phyloP scores from a whole-genome alignment of 768 basidiomycete genomes.

The Clathrus columnatus region DNA sequence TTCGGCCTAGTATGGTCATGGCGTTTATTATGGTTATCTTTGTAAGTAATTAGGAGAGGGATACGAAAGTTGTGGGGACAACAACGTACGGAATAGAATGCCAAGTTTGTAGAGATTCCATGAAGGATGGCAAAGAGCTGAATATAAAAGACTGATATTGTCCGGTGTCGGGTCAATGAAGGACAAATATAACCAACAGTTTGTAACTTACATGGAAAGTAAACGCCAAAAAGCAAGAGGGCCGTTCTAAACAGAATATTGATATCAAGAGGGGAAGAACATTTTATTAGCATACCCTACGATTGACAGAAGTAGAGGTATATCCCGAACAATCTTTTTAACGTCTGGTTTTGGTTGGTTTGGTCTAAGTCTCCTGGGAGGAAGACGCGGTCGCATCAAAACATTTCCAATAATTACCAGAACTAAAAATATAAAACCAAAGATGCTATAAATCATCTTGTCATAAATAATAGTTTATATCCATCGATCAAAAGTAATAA shows the following conservation, averaged over 20 bases:
- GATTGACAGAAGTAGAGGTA: not conserved
- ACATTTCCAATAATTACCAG: conserved; percentile 17
- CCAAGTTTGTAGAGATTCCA: conserved; percentile 2
- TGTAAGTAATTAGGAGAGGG: too few species aligned
- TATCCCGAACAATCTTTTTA: conserved; percentile 2
- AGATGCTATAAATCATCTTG: too few species aligned
- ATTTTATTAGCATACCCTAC: conserved; percentile 8
- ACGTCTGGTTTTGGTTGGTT: not conserved
- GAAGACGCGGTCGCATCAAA: conserved; percentile 15
- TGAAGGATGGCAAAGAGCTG: conserved; percentile 10
- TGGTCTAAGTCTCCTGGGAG: not conserved
- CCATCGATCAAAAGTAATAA: not conserved
- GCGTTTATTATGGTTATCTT: too few species aligned
- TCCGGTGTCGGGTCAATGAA: not conserved
- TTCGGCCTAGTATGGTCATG: too few species aligned
- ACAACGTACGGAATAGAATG: too few species aligned
- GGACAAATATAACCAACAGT: not conserved
- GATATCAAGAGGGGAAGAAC: conserved; percentile 1
- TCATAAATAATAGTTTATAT: too few species aligned
- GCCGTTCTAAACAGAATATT: not conserved
- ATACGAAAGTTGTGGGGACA: too few species aligned
- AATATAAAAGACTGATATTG: conserved; percentile 11
- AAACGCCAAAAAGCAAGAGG: conserved; percentile 2
- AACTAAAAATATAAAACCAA: conserved; percentile 13
- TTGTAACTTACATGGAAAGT: conserved; percentile 4